These are phyloP conservation scores for Balakata baccata DNA, from an alignment of 345 rosid genomes.

Conservation along the genomic window DNA sequence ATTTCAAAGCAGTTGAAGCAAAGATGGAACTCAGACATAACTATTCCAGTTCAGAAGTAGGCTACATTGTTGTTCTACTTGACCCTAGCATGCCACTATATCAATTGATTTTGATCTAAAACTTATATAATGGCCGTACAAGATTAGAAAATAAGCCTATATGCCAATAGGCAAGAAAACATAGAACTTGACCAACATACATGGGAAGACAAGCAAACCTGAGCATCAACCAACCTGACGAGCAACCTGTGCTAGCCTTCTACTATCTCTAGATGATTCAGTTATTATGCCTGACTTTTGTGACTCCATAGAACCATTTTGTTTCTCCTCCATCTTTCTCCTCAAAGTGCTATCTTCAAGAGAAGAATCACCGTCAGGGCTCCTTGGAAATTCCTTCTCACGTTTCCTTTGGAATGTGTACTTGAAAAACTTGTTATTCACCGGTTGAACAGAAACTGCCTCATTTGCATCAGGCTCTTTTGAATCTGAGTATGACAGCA, in stretches of 20 bases:
- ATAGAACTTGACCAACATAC: background rate
- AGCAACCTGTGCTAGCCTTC: constrained; percentile 49
- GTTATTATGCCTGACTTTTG: constrained; percentile 36
- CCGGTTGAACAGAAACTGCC: constrained; percentile 28
- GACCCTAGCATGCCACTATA: background rate
- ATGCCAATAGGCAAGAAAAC: background rate
- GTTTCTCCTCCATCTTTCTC: constrained; percentile 42
- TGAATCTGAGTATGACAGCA: constrained; percentile 18
- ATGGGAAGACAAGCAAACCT: background rate
- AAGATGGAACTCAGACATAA: background rate
- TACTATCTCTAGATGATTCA: constrained; percentile 50
- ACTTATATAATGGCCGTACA: background rate
- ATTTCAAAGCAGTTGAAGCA: background rate
- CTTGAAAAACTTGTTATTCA: constrained; percentile 49
- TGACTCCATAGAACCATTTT: constrained; percentile 38
- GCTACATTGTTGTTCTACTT: background rate
- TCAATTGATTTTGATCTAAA: background rate
- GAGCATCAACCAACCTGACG: constrained; percentile 44
- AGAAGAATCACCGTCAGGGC: constrained; percentile 45
- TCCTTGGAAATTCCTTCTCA: constrained; percentile 53
- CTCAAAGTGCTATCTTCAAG: constrained; percentile 30
- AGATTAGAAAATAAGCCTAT: background rate
- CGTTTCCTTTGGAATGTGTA: constrained; percentile 80
- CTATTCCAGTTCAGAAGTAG: background rate
- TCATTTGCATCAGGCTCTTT: constrained; percentile 38